Percentiles rank a stretch among this genome's conserved stretches.
Evolutionary conservation across 75 land plant genomes (phyloP).

Genomic region (Selaginella tamariscina): DNA sequence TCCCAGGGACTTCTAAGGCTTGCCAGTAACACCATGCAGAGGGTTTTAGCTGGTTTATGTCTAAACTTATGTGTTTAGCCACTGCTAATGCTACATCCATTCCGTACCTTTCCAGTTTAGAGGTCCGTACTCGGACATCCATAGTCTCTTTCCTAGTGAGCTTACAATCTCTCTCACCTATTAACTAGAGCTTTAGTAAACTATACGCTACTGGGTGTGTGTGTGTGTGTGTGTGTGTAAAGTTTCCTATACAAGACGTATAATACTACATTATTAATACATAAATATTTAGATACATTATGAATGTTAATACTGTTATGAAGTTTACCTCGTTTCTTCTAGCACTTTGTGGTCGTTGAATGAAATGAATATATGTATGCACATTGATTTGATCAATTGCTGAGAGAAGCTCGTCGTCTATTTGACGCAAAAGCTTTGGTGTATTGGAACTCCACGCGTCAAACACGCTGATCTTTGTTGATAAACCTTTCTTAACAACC

Average conservation of each 20-base stretch:
- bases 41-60: conserved; percentile 27
- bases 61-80: conserved; percentile 23
- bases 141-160: conserved; percentile 21
- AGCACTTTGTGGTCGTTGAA: conserved; percentile 21
- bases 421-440: conserved; percentile 13
- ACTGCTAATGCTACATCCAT: conserved; percentile 19
- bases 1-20: conserved; percentile 28
- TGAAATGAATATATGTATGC: conserved; percentile 22
- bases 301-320: background rate
- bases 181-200: background rate
- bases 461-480: conserved; percentile 19
- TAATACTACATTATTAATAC: background rate
- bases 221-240: no score
- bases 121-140: conserved; percentile 35
- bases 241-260: no score
- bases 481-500: conserved; percentile 18
- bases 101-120: conserved; percentile 25
- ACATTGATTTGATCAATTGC: conserved; percentile 32
- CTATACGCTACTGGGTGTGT: background rate
- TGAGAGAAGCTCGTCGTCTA: conserved; percentile 15
- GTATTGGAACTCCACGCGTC: conserved; percentile 31
- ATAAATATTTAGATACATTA: background rate
- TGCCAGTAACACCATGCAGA: conserved; percentile 37
- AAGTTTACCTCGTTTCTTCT: conserved; percentile 22
- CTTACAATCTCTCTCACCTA: conserved; percentile 19